A percentile compares a stretch with the other conserved stretches of the same genome.
Conservation (phyloP, 1,139 yeast genomes). For the Yarrowia galli region DNA sequence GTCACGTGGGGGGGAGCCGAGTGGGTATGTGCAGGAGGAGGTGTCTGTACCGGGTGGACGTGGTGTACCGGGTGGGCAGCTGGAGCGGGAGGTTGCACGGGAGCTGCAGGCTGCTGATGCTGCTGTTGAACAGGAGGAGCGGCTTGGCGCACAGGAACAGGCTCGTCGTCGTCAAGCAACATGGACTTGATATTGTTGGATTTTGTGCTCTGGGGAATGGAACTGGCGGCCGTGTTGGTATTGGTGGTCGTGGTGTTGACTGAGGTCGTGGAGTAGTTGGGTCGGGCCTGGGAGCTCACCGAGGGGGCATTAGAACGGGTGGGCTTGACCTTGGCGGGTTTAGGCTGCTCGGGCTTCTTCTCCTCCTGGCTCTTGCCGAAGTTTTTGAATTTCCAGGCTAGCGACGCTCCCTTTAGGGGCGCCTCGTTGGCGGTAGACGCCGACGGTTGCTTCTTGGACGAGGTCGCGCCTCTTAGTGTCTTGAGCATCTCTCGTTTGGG, state of each 20-base stretch:
- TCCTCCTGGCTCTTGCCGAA: conserved; percentile 33
- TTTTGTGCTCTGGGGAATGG: conserved; percentile 19
- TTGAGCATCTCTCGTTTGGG: conserved; percentile 38
- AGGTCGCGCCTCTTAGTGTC: conserved; percentile 35
- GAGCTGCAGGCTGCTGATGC: background rate
- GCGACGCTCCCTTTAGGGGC: conserved; percentile 36
- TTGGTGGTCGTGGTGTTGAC: conserved; percentile 6
- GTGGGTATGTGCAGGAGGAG: conserved; percentile 7
- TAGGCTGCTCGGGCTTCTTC: conserved; percentile 27
- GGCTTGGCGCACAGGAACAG: conserved; percentile 2
- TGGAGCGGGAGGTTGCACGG: conserved; percentile 1
- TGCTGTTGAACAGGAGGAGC: background rate
- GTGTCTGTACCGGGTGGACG: background rate
- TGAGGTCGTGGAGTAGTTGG: conserved; percentile 7
- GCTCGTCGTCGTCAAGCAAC: conserved; percentile 30
- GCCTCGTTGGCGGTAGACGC: conserved; percentile 33
- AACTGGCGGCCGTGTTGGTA: conserved; percentile 2
- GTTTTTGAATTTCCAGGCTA: conserved; percentile 35
- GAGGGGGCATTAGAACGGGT: conserved; percentile 14
- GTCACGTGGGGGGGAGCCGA: conserved; percentile 2
- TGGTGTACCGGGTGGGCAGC: conserved; percentile 13
- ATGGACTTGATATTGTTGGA: conserved; percentile 30
- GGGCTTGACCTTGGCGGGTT: conserved; percentile 33
- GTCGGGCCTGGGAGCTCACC: background rate
- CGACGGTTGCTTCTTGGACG: conserved; percentile 34